Conservation (phyloP, 1,139 yeast species). For the Hansenula anomala region DNA sequence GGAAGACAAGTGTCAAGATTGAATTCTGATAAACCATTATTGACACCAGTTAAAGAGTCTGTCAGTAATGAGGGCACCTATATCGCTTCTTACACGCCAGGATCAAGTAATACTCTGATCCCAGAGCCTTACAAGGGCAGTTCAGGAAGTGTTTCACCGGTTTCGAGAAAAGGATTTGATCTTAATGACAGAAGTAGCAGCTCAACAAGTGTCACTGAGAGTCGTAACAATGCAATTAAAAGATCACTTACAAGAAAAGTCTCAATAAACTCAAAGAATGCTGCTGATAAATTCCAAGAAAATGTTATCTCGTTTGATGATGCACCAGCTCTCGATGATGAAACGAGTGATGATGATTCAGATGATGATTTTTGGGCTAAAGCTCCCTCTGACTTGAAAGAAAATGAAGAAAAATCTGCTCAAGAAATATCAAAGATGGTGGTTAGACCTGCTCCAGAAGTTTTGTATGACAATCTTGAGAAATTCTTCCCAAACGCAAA, state of each 20-base stretch:
- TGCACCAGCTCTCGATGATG: conserved; percentile 53
- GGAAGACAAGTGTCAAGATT: conserved; percentile 7
- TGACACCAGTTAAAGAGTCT: conserved; percentile 20
- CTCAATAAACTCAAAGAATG: conserved; percentile 1
- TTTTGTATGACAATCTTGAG: conserved; percentile 85
- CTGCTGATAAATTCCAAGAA: conserved; percentile 53
- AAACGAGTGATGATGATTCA: conserved; percentile 36
- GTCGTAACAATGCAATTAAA: conserved; percentile 2
- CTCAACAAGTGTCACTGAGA: background rate
- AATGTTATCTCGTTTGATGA: conserved; percentile 68
- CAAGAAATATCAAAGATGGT: conserved; percentile 35
- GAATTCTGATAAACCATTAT: conserved; percentile 12
- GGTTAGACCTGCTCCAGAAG: conserved; percentile 93
- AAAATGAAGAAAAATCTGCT: background rate
- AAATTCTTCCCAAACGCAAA: conserved; percentile 90
- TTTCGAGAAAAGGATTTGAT: conserved; percentile 19
- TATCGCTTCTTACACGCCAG: conserved; percentile 33
- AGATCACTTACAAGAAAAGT: conserved; percentile 6
- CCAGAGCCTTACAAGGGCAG: conserved; percentile 38
- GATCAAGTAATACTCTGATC: conserved; percentile 32
- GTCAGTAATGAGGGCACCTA: conserved; percentile 18
- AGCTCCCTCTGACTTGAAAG: conserved; percentile 26
- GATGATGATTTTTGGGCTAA: conserved; percentile 65
- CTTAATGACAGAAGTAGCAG: background rate
- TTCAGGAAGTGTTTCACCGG: conserved; percentile 19